Conservation (phyloP, 2,329 filamentous ascomycete species). For the Penicillium sp. region DNA sequence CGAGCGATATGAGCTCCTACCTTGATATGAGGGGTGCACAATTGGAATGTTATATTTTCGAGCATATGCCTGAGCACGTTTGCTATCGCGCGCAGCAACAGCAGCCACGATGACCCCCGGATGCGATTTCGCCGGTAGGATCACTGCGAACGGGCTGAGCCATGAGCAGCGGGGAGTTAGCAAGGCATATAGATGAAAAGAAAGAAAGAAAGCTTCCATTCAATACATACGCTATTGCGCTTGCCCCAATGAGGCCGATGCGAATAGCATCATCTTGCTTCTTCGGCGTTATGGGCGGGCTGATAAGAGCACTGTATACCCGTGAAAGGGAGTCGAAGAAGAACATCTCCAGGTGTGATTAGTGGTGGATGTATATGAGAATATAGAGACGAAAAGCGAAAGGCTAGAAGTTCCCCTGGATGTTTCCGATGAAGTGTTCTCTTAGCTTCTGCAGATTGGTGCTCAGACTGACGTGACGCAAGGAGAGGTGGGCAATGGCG, state of each 20-base stretch:
- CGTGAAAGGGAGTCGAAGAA: background rate
- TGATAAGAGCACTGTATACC: background rate
- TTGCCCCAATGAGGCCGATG: conserved; percentile 26
- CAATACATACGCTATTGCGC: conserved; percentile 23
- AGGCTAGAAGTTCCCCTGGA: background rate
- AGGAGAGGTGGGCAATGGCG: background rate
- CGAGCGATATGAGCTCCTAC: conserved; percentile 18
- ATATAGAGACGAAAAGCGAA: background rate
- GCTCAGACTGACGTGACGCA: background rate
- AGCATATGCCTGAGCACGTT: conserved; percentile 55
- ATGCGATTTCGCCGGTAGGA: conserved; percentile 57
- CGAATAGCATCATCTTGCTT: conserved; percentile 22
- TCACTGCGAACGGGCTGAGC: conserved; percentile 25
- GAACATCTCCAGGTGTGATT: background rate
- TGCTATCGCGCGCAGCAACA: conserved; percentile 57
- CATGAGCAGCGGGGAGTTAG: background rate
- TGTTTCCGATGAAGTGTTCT: background rate
- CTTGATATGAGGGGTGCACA: conserved; percentile 56
- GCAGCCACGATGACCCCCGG: conserved; percentile 58
- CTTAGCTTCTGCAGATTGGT: background rate
- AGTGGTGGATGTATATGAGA: too few relatives aligned
- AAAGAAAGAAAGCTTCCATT: background rate
- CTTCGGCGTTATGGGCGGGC: background rate
- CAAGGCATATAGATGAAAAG: background rate
- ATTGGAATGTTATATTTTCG: conserved; percentile 57